Conservation (phyloP, 306 rosid species). For the Hylodesmum podocarpum region DNA sequence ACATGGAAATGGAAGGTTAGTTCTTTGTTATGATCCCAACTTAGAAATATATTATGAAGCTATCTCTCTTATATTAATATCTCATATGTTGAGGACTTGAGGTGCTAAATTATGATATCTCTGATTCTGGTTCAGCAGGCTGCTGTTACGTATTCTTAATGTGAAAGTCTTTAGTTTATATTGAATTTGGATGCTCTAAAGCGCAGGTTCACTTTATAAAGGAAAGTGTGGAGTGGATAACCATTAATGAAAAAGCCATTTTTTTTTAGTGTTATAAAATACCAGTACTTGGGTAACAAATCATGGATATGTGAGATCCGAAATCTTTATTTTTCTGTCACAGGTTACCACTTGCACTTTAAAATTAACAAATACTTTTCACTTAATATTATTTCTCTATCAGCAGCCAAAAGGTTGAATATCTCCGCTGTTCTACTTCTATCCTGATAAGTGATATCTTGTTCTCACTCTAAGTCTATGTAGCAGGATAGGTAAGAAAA, state of each 20-base stretch:
- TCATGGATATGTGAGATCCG: neutral
- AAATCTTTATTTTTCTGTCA: neutral
- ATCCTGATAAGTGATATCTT: too few relatives aligned
- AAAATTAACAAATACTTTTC: conserved; percentile 13
- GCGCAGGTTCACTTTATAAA: neutral
- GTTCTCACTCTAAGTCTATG: neutral
- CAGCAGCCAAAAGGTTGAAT: conserved; percentile 1
- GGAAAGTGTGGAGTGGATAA: neutral
- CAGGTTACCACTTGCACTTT: neutral
- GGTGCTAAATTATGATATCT: neutral
- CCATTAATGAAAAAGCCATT: neutral
- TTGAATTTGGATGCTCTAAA: neutral
- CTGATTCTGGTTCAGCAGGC: neutral
- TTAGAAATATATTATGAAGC: neutral
- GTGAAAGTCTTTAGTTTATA: neutral
- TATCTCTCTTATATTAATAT: neutral
- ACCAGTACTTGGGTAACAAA: neutral
- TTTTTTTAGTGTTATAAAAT: neutral
- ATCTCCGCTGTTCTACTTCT: neutral
- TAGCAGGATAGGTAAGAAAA: neutral
- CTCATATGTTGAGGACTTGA: neutral
- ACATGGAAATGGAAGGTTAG: conserved; percentile 99
- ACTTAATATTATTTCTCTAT: neutral
- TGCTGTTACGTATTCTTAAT: neutral
- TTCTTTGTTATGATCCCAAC: conserved; percentile 17